Percentiles rank a stretch among this genome's conserved stretches.
These are phyloP conservation scores for Xylogone sp. DNA, from an alignment of 2,329 filamentous ascomycete genomes.

Conservation along the genomic window DNA sequence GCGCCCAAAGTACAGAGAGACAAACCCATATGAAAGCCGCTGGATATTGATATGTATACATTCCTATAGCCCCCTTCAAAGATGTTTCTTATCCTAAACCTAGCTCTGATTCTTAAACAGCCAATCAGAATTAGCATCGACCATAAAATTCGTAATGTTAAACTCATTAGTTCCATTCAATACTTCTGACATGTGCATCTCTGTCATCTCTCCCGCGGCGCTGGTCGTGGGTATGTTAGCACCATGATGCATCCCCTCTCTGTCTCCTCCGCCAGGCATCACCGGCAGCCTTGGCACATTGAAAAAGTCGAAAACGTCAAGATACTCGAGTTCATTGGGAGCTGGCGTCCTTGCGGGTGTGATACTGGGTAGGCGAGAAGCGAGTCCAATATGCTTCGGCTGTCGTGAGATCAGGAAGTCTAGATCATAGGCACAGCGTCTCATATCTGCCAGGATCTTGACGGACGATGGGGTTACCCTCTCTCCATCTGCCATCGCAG, in stretches of 20 bases:
- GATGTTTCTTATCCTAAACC: background rate
- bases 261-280: conserved; percentile 24
- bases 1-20: too few relatives aligned
- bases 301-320: conserved; percentile 94
- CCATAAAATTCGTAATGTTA: conserved; percentile 76
- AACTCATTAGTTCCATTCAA: conserved; percentile 50
- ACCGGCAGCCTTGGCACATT: conserved; percentile 74
- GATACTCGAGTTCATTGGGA: conserved; percentile 80
- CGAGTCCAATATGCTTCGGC: conserved; percentile 25
- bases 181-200: conserved; percentile 26
- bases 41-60: too few relatives aligned
- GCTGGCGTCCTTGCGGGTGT: conserved; percentile 67
- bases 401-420: conserved; percentile 87
- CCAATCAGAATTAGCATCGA: conserved; percentile 72
- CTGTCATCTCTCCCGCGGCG: background rate
- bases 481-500: conserved; percentile 56
- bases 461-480: conserved; percentile 78
- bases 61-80: too few relatives aligned
- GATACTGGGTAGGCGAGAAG: conserved; percentile 45
- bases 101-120: conserved; percentile 52
- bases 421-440: conserved; percentile 82
- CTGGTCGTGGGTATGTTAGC: conserved; percentile 6
- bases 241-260: conserved; percentile 17
- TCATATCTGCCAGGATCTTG: conserved; percentile 86
- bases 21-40: too few relatives aligned